Evolutionary conservation across 331 rosid species (phyloP).

Genomic region (Cydonia oblonga): DNA sequence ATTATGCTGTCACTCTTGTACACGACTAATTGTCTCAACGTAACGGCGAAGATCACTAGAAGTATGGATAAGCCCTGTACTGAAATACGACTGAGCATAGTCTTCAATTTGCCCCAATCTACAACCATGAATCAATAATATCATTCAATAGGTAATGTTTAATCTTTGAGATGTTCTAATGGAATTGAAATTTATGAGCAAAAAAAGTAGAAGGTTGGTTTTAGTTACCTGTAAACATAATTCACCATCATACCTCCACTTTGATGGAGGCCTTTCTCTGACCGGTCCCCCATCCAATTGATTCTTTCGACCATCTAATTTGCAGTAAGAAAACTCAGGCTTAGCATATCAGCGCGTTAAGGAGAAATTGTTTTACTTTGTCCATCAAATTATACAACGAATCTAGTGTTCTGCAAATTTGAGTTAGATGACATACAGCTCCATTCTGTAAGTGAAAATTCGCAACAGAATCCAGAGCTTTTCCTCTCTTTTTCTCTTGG

Average conservation of each 20-base stretch:
- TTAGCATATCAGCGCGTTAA: neutral
- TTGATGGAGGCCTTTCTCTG: constrained; percentile 73
- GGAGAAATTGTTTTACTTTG: constrained; percentile 2
- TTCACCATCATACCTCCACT: constrained; percentile 50
- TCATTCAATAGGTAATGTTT: neutral
- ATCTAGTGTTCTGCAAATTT: neutral
- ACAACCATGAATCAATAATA: constrained; percentile 17
- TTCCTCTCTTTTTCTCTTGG: constrained; percentile 96
- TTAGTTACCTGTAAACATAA: constrained; percentile 37
- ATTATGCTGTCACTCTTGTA: neutral
- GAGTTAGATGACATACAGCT: constrained; percentile 50
- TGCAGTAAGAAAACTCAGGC: constrained; percentile 14
- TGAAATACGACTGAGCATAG: constrained; percentile 67
- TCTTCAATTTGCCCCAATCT: constrained; percentile 79
- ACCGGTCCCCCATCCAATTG: constrained; percentile 83
- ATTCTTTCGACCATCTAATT: constrained; percentile 76
- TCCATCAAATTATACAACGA: neutral
- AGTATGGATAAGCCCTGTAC: constrained; percentile 58
- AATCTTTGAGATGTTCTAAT: neutral
- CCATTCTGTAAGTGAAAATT: constrained; percentile 98
- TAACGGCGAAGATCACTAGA: constrained; percentile 38
- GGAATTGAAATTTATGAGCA: neutral
- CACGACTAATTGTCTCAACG: constrained; percentile 32
- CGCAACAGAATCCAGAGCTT: constrained; percentile 90
- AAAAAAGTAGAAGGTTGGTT: constrained; percentile 1